A percentile compares a stretch with the other conserved stretches of the same genome.
These are phyloP conservation scores for Penicillium crystallinum DNA, from an alignment of 495 filamentous ascomycete genomes.

Conservation along the genomic window DNA sequence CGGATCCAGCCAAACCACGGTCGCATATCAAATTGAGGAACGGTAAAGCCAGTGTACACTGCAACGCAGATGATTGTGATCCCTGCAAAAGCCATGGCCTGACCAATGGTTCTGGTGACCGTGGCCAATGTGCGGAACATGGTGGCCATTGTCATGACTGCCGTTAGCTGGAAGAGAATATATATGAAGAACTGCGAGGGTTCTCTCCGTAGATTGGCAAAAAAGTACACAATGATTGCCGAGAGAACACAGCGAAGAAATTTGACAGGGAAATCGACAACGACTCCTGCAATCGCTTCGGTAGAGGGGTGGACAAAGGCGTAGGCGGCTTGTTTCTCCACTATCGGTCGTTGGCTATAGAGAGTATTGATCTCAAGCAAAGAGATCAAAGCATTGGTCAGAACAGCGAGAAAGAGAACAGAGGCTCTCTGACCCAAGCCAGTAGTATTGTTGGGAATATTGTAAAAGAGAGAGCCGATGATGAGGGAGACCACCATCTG, in stretches of 20 bases:
- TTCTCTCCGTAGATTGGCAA: slow-evolving; percentile 38
- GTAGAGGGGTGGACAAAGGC: slow-evolving; percentile 62
- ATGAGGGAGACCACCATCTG: background rate
- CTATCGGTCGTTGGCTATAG: slow-evolving; percentile 56
- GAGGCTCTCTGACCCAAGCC: background rate
- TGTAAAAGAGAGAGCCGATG: slow-evolving; percentile 67
- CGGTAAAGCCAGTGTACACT: slow-evolving; percentile 47
- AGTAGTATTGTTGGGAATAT: slow-evolving; percentile 58
- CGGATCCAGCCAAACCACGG: slow-evolving; percentile 49
- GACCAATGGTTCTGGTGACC: slow-evolving; percentile 41
- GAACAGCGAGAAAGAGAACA: slow-evolving; percentile 20
- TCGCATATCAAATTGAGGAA: slow-evolving; percentile 38
- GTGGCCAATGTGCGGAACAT: slow-evolving; percentile 46
- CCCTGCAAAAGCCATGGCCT: slow-evolving; percentile 47
- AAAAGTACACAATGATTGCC: slow-evolving; percentile 54
- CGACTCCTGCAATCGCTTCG: slow-evolving; percentile 53
- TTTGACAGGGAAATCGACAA: slow-evolving; percentile 56
- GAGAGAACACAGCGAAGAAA: slow-evolving; percentile 39
- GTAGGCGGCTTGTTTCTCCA: slow-evolving; percentile 61
- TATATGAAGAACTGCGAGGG: slow-evolving; percentile 59
- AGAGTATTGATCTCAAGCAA: slow-evolving; percentile 57
- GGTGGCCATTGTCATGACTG: slow-evolving; percentile 47
- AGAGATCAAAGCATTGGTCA: slow-evolving; percentile 50
- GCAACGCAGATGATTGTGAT: slow-evolving; percentile 42
- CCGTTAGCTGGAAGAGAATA: slow-evolving; percentile 48